Percentiles rank a stretch among this genome's conserved stretches.
Conservation (phyloP, 106 monocot species). For the Allium fistulosum region DNA sequence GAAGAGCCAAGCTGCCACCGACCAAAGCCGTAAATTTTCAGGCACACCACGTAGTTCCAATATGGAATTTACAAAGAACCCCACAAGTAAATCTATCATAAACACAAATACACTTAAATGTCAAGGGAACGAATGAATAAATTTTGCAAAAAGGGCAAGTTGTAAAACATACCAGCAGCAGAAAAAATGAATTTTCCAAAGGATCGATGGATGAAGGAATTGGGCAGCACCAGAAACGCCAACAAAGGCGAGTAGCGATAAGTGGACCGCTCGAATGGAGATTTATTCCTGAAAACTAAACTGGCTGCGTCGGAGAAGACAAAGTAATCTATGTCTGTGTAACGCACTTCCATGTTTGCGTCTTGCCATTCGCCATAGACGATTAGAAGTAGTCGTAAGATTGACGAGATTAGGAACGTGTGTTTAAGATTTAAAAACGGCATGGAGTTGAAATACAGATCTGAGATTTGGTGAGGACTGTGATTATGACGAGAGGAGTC, state of each 20-base stretch:
- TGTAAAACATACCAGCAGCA: constrained; percentile 29
- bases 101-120: background rate
- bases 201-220: constrained; percentile 35
- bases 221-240: constrained; percentile 55
- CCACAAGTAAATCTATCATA: constrained; percentile 70
- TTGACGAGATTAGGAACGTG: constrained; percentile 37
- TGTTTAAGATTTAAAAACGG: constrained; percentile 13
- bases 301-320: constrained; percentile 88
- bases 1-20: constrained; percentile 69
- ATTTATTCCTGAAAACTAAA: constrained; percentile 38
- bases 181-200: constrained; percentile 79
- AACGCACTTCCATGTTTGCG: constrained; percentile 76
- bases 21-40: constrained; percentile 38
- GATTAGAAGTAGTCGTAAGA: constrained; percentile 44
- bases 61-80: constrained; percentile 54
- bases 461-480: background rate
- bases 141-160: too few species aligned
- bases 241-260: constrained; percentile 78
- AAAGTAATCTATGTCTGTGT: constrained; percentile 84
- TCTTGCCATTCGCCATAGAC: constrained; percentile 88
- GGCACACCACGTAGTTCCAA: constrained; percentile 63
- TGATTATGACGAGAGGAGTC: too few species aligned
- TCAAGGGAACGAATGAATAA: too few species aligned
- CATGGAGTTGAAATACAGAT: background rate
- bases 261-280: constrained; percentile 72